These are phyloP conservation scores for Helichrysum umbraculigerum DNA, from an alignment of 129 eudicot species.

Conservation along the genomic window DNA sequence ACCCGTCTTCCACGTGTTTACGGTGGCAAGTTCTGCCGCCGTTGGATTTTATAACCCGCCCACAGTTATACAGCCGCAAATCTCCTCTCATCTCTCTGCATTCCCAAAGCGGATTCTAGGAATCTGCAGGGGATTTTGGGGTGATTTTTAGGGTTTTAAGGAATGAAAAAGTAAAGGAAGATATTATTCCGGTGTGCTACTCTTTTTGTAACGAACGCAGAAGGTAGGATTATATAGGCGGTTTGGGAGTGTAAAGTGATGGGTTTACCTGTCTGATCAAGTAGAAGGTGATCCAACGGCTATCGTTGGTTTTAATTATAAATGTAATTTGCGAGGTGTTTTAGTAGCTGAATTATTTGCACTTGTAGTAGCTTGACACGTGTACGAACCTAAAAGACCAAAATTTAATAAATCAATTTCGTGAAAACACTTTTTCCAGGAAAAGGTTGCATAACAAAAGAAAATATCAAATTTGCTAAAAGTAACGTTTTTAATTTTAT, in stretches of 20 bases:
- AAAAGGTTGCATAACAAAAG: background rate
- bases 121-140: slow-evolving; percentile 4
- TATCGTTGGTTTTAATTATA: background rate
- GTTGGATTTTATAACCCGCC: slow-evolving; percentile 40
- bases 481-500: background rate
- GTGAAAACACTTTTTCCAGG: background rate
- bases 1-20: slow-evolving; percentile 90
- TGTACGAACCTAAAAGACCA: background rate
- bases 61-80: slow-evolving; percentile 41
- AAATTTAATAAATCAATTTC: background rate
- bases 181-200: slow-evolving; percentile 18
- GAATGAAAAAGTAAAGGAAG: background rate
- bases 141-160: slow-evolving; percentile 11
- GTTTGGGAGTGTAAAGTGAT: slow-evolving; percentile 18
- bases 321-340: slow-evolving; percentile 2
- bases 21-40: slow-evolving; percentile 97
- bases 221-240: slow-evolving; percentile 28
- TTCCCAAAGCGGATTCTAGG: slow-evolving; percentile 46
- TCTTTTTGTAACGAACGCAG: background rate
- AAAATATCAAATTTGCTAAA: background rate
- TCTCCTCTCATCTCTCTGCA: slow-evolving; percentile 81
- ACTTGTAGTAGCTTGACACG: slow-evolving; percentile 22
- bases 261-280: background rate
- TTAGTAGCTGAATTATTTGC: background rate
- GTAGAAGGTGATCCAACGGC: slow-evolving; percentile 20